These are phyloP conservation scores for Cylindrodendrum hubeiense DNA, from an alignment of 2,329 filamentous ascomycete species.

Conservation along the genomic window DNA sequence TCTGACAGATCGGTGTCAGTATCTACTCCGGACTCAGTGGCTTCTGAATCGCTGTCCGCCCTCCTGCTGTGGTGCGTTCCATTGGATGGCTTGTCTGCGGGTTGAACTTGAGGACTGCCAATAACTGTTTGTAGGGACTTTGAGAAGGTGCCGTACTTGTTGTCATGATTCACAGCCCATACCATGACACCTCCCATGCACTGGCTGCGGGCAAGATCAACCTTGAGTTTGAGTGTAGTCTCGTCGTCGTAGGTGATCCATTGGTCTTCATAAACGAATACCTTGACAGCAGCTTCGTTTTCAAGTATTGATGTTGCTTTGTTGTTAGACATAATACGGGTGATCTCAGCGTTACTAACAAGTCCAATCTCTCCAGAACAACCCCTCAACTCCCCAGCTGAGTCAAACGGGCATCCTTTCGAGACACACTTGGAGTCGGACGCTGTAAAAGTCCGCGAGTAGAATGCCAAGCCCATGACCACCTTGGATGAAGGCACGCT, in stretches of 20 bases:
- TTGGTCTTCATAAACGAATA: too few relatives aligned
- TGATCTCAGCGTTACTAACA: slow-evolving; percentile 1
- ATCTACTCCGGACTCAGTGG: not conserved
- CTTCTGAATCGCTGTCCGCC: too few relatives aligned
- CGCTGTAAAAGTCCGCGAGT: slow-evolving; percentile 3
- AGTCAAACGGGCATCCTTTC: not conserved
- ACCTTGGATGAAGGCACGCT: not conserved
- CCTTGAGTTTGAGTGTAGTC: slow-evolving; percentile 18
- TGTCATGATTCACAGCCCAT: slow-evolving; percentile 27
- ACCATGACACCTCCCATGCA: slow-evolving; percentile 30
- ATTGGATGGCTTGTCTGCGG: not conserved
- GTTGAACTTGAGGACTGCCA: too few relatives aligned
- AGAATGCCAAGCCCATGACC: slow-evolving; percentile 17
- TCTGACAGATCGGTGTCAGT: not conserved
- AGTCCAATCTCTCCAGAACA: slow-evolving; percentile 5
- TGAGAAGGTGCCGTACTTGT: slow-evolving; percentile 2
- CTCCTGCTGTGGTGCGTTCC: too few relatives aligned
- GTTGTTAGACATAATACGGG: not conserved
- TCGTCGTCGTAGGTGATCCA: slow-evolving; percentile 3
- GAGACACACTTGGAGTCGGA: not conserved
- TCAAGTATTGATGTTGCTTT: not conserved
- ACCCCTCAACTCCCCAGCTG: not conserved
- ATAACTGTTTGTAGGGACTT: slow-evolving; percentile 11
- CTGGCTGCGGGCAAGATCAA: slow-evolving; percentile 10
- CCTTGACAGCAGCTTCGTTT: not conserved